A percentile compares a stretch with the other conserved stretches of the same genome.
These are phyloP conservation scores for Lentinus brumalis DNA, from an alignment of 768 basidiomycete species.

Conservation along the genomic window DNA sequence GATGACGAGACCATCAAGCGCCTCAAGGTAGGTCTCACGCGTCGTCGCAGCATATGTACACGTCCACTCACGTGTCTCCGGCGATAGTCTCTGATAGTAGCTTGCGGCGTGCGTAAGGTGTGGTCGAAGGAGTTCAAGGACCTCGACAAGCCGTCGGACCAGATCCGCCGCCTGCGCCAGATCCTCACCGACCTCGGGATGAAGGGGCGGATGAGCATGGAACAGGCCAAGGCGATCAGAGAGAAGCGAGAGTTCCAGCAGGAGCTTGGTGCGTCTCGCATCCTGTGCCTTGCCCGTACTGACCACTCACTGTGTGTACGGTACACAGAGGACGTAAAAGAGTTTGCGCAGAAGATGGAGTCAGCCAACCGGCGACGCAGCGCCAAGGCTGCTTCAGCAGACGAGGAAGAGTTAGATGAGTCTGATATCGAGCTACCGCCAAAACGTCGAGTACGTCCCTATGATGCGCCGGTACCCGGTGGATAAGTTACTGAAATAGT, in stretches of 20 bases:
- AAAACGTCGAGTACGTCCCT: slow-evolving; percentile 35
- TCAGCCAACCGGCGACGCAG: slow-evolving; percentile 29
- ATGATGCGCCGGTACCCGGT: background rate
- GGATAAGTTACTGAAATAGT: background rate
- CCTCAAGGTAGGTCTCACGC: slow-evolving; percentile 55
- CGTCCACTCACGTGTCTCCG: background rate
- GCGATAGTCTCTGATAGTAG: slow-evolving; percentile 64
- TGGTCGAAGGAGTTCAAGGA: slow-evolving; percentile 77
- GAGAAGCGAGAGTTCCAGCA: slow-evolving; percentile 73
- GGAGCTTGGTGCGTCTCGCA: slow-evolving; percentile 63
- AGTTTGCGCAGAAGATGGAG: slow-evolving; percentile 59
- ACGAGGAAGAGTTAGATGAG: slow-evolving; percentile 34
- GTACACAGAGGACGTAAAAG: slow-evolving; percentile 68
- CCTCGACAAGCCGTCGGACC: slow-evolving; percentile 55
- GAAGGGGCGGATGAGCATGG: slow-evolving; percentile 73
- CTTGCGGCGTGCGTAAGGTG: slow-evolving; percentile 76
- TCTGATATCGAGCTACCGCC: slow-evolving; percentile 16
- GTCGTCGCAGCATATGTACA: background rate
- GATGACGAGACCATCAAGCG: slow-evolving; percentile 76
- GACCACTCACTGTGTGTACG: background rate
- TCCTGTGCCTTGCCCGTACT: background rate
- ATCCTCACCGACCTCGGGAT: slow-evolving; percentile 78
- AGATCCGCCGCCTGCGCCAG: slow-evolving; percentile 64
- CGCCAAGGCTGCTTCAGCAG: slow-evolving; percentile 21
- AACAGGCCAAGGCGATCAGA: slow-evolving; percentile 78